Evolutionary conservation across 306 rosid genomes (phyloP).

Genomic region (Betula pendula): DNA sequence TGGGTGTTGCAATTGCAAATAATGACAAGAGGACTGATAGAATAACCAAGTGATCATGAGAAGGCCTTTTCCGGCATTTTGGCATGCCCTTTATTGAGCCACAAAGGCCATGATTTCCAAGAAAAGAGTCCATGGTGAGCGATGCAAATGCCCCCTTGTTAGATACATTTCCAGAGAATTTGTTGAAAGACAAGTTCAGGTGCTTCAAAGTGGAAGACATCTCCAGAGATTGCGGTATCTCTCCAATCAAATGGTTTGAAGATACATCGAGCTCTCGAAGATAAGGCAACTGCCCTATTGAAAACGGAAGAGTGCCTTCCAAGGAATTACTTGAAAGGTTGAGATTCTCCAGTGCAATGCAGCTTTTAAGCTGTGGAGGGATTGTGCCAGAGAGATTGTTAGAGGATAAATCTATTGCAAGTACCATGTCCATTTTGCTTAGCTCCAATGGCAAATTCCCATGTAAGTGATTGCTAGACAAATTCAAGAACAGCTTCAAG

Average conservation of each 20-base stretch:
- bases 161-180: slow-evolving; percentile 63
- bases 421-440: slow-evolving; percentile 94
- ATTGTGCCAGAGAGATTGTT: slow-evolving; percentile 73
- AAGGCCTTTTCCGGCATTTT: slow-evolving; percentile 49
- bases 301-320: slow-evolving; percentile 63
- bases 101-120: slow-evolving; percentile 63
- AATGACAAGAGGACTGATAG: slow-evolving; percentile 52
- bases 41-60: slow-evolving; percentile 43
- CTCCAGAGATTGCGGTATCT: slow-evolving; percentile 60
- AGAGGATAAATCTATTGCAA: slow-evolving; percentile 73
- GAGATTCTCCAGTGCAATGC: slow-evolving; percentile 78
- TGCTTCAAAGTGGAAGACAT: slow-evolving; percentile 60
- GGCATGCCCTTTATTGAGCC: slow-evolving; percentile 68
- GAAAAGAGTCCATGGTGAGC: slow-evolving; percentile 60
- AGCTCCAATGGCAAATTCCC: slow-evolving; percentile 78
- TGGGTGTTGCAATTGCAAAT: slow-evolving; percentile 50
- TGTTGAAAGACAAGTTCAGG: slow-evolving; percentile 82
- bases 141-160: slow-evolving; percentile 63
- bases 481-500: slow-evolving; percentile 81
- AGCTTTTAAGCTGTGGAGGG: slow-evolving; percentile 79
- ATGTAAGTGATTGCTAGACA: slow-evolving; percentile 63
- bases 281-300: slow-evolving; percentile 72
- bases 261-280: slow-evolving; percentile 68
- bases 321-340: slow-evolving; percentile 70
- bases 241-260: slow-evolving; percentile 60